Conservation (phyloP, 2,329 filamentous ascomycete species). For the Neurospora crassa region DNA sequence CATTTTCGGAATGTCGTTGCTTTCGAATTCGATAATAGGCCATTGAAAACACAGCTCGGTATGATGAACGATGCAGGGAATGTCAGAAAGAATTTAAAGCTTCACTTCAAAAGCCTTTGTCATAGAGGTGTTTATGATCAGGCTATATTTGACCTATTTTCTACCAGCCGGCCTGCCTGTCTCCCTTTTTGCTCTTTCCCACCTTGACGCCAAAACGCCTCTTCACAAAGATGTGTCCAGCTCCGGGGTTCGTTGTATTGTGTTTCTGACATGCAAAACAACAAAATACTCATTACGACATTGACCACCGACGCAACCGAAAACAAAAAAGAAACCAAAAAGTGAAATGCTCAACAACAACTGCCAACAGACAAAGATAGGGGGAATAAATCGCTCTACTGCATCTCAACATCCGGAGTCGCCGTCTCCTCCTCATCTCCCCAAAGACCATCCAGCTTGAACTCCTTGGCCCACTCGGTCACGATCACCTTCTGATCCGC, state of each 20-base stretch:
- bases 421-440: conserved; percentile 45
- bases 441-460: conserved; percentile 90
- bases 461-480: conserved; percentile 86
- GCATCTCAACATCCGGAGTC: conserved; percentile 38
- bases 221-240: conserved; percentile 3
- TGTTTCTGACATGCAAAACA: background rate
- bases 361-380: background rate
- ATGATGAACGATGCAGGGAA: too few relatives aligned
- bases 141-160: background rate
- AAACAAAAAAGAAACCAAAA: background rate
- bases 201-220: conserved; percentile 8
- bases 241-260: background rate
- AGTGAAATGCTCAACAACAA: conserved; percentile 6
- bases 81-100: too few relatives aligned
- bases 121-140: background rate
- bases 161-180: background rate
- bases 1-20: too few relatives aligned
- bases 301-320: conserved; percentile 8
- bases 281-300: background rate
- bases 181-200: background rate
- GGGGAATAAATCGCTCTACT: conserved; percentile 25
- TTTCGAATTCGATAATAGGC: too few relatives aligned
- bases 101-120: background rate
- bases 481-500: conserved; percentile 79
- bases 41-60: too few relatives aligned